These are phyloP conservation scores for Hanseniaspora sp. DNA, from an alignment of 1,139 yeast genomes.

Conservation along the genomic window DNA sequence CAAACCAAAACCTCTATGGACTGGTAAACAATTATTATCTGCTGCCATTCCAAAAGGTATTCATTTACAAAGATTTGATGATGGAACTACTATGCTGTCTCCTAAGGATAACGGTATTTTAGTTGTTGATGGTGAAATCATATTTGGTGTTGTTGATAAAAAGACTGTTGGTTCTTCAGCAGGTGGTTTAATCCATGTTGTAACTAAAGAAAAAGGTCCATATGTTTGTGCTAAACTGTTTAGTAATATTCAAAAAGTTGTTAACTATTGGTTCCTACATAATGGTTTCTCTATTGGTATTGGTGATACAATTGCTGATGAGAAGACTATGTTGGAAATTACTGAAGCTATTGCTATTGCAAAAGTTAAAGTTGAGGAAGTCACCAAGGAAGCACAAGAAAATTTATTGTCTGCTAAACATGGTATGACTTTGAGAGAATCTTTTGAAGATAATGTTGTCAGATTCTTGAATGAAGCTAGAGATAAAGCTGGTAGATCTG, in stretches of 20 bases:
- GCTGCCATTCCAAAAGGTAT: conserved; percentile 94
- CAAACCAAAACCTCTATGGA: conserved; percentile 94
- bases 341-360: conserved; percentile 90
- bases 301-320: conserved; percentile 98
- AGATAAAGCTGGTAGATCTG: conserved; percentile 98
- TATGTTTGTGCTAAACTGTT: conserved; percentile 79
- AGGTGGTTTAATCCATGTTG: conserved; percentile 95
- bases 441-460: conserved; percentile 94
- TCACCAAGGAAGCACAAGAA: conserved; percentile 81
- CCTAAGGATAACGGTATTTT: conserved; percentile 89
- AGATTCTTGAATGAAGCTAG: conserved; percentile 95
- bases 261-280: conserved; percentile 90
- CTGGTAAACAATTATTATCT: conserved; percentile 90
- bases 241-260: conserved; percentile 88
- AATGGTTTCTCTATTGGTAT: conserved; percentile 98
- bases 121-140: conserved; percentile 81
- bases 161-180: conserved; percentile 97
- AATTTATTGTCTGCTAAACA: conserved; percentile 88
- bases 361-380: conserved; percentile 83
- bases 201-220: conserved; percentile 95
- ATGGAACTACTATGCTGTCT: conserved; percentile 69
- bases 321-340: conserved; percentile 86
- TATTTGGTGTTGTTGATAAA: conserved; percentile 96
- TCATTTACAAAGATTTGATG: conserved; percentile 86
- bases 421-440: conserved; percentile 98